phyloP scores from a whole-genome alignment of 352 stramenopile genomes.

The Salisapilia sapeloensis region DNA sequence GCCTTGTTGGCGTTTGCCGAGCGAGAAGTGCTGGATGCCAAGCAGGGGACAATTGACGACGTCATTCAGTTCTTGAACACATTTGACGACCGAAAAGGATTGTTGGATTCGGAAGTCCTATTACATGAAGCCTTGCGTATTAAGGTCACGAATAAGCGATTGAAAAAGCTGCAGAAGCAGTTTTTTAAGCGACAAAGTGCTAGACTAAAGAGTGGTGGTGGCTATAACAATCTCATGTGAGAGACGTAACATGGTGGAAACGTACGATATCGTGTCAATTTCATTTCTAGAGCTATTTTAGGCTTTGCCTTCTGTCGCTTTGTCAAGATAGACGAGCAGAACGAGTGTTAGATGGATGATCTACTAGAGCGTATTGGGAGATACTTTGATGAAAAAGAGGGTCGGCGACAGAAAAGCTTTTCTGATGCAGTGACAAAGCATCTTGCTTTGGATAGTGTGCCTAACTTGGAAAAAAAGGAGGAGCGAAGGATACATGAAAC shows the following conservation, averaged over 20 bases:
- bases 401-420: conserved; percentile 28
- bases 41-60: conserved; percentile 71
- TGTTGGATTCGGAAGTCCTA: conserved; percentile 32
- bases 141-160: conserved; percentile 65
- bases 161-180: conserved; percentile 60
- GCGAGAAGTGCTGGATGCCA: conserved; percentile 31
- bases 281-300: too few relatives aligned
- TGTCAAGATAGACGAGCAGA: too few relatives aligned
- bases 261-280: too few relatives aligned
- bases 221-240: too few relatives aligned
- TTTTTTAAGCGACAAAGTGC: too few relatives aligned
- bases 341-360: conserved; percentile 31
- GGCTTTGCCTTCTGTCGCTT: too few relatives aligned
- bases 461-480: too few relatives aligned
- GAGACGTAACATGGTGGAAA: too few relatives aligned
- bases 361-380: conserved; percentile 50
- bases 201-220: too few relatives aligned
- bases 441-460: too few relatives aligned
- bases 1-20: conserved; percentile 53
- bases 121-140: conserved; percentile 29
- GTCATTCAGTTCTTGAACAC: conserved; percentile 82
- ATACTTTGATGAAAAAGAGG: conserved; percentile 50
- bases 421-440: too few relatives aligned
- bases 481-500: too few relatives aligned
- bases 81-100: conserved; percentile 30